Conservation (phyloP, 306 rosid genomes). For the Bauhinia variegata region DNA sequence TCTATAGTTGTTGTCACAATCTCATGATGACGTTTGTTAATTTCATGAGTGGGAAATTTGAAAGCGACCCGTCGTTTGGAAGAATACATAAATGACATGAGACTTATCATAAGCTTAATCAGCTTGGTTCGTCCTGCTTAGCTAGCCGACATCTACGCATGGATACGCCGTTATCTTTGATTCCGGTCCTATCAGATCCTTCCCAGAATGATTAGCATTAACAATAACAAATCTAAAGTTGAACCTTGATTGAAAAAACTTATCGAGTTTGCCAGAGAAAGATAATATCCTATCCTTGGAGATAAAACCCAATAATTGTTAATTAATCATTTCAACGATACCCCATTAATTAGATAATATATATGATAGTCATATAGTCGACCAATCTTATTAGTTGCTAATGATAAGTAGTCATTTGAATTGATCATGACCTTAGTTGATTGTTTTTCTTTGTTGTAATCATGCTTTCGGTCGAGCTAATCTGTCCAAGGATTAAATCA, state of each 20-base stretch:
- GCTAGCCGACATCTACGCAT: slow-evolving; percentile 50
- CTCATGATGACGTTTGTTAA: too few species aligned
- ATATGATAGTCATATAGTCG: slow-evolving; percentile 18
- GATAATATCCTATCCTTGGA: slow-evolving; percentile 1
- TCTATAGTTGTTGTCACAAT: too few species aligned
- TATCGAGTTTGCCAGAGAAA: not conserved
- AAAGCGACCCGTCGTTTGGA: not conserved
- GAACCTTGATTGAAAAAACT: slow-evolving; percentile 4
- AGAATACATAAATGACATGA: not conserved
- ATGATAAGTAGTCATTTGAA: not conserved
- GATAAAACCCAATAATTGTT: slow-evolving; percentile 7
- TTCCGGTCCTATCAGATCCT: slow-evolving; percentile 3
- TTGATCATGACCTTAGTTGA: too few species aligned
- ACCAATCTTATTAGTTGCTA: slow-evolving; percentile 16
- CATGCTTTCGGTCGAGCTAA: not conserved
- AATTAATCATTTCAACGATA: not conserved
- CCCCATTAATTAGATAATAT: not conserved
- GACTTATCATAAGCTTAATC: slow-evolving; percentile 22
- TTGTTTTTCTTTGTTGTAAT: too few species aligned
- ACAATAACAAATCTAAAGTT: slow-evolving; percentile 20
- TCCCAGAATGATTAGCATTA: slow-evolving; percentile 25
- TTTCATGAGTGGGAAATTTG: too few species aligned
- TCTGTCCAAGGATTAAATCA: slow-evolving; percentile 17
- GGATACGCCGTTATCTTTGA: slow-evolving; percentile 35
- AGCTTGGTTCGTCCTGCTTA: slow-evolving; percentile 29